Base-by-base conservation (phyloP, 2,329 filamentous ascomycete genomes). In the Furcasterigmium furcatum region DNA sequence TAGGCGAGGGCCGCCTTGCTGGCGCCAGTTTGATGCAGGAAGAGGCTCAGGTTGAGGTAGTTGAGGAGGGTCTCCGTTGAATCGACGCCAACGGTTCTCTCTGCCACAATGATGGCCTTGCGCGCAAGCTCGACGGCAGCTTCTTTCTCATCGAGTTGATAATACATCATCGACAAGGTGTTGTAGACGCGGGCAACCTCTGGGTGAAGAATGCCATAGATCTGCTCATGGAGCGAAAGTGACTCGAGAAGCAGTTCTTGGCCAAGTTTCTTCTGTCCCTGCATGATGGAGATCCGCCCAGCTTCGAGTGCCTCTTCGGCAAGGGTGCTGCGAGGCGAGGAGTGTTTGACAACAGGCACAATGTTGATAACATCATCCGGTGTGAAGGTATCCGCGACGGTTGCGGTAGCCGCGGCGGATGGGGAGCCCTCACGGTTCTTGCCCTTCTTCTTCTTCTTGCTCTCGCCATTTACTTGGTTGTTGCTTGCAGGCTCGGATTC, bases 171-270 rank as follows among this genome's bases (percentile, higher is more conserved):
- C 3, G 94, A 96, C 38, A 99, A 71, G 43, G 88, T 91, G 68
- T 96, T 92, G 74, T 99, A 99, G 22, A 95, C 87, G 52, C 91
- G 85, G 39, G 92, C 94, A 48, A 97, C 92, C 69, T 99, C 94
- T 2, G 94, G 91, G 63, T 99, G 94, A 21, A 99, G 77, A 46
- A 97, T 95, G 49, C 94, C 94, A 60, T 99, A 99, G 55, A 99
- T 97, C 67, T 99, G 94, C 74, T 99, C 94, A 60, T 99, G 92
- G 36, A 99, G 75, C 38, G 94, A 96, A 49, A 99, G 73, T 30
- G 91, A 96, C 68, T 99, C 94, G n/a, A 97, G 74, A 24, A 99
- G 80, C 46, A 99, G 79, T 67, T 99, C 94, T 67, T 96, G 91
- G 34, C 94, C 94, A 38, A 99, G 82, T 69, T 96, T 94, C 71